Evolutionary conservation across 2,329 filamentous ascomycete species (phyloP), one percentile per base, ranked within the genome.

Genomic region (Aspergillus novofumigatus): DNA sequence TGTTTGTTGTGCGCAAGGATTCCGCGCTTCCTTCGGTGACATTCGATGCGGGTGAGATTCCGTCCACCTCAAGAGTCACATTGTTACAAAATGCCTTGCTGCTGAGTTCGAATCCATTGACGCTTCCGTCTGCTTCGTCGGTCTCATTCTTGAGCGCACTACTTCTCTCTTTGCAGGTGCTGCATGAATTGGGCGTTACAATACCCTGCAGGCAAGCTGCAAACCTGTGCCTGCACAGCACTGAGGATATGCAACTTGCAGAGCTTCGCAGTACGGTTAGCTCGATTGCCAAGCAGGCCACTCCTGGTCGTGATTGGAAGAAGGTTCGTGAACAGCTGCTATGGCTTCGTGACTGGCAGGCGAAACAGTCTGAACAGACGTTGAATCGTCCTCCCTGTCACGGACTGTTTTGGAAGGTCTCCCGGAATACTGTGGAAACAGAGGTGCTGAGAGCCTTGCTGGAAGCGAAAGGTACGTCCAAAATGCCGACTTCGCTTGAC

Each of bases 271-370:
- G 74, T 53, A 75, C 85, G n/a, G 67, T 87, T 6, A 77, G 80
- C 49, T 73, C 74, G 2, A 71, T 82, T 25, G 62, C 72, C 11
- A 74, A 72, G 9, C 70, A 78, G 25, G 75, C 76, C 51, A 76
- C 71, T 47, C 74, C 79, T 54, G 76, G 77, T 11, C 72, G 78
- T 29, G 72, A 78, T 54, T 85, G 83, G 83, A 67, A 62, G 38
- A 67, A 67, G 8, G 75, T 79, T 21, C 76, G 84, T 51, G 68
- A 74, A 7, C 79, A 80, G 60, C 62, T 88, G 11, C 71, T 85
- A 7, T 87, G 85, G 85, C 75, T 87, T 6, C 83, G 81, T 73
- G 78, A 80, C 61, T 87, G 85, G 85, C 80, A 79, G 25, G 73
- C 74, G 49, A 60, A 65, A 23, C 48, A 54, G 17, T 56, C 58